These are phyloP conservation scores for Dacryopinax primogenitus DNA, from an alignment of 768 basidiomycete species.

Conservation along the genomic window DNA sequence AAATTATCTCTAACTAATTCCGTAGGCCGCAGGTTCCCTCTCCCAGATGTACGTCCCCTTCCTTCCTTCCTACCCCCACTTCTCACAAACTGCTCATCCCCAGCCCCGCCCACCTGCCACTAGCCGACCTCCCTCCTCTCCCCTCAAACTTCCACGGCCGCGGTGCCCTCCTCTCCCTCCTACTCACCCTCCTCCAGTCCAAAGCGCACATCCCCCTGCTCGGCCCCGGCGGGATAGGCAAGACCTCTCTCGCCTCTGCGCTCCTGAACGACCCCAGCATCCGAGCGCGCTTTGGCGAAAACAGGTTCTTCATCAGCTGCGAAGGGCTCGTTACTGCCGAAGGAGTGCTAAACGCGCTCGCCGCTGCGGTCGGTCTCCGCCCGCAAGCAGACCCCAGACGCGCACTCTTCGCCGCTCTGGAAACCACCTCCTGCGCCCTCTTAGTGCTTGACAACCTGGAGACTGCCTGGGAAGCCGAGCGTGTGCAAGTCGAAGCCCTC, in stretches of 20 bases:
- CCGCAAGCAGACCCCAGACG: conserved; percentile 18
- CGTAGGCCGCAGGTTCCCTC: too few species aligned
- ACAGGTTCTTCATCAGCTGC: conserved; percentile 29
- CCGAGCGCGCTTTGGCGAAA: conserved; percentile 19
- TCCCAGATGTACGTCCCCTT: too few species aligned
- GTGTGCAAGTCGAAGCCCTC: conserved; percentile 21
- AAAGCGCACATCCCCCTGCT: conserved; percentile 19
- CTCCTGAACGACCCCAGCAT: conserved; percentile 23
- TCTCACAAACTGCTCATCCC: too few species aligned
- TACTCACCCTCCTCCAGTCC: too few species aligned
- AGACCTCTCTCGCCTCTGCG: conserved; percentile 29
- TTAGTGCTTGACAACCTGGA: conserved; percentile 34
- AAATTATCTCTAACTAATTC: too few species aligned
- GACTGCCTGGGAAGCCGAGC: conserved; percentile 28
- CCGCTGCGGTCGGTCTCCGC: conserved; percentile 19
- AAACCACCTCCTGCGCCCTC: conserved; percentile 16
- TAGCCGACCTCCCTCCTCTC: too few species aligned
- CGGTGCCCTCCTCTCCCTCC: too few species aligned
- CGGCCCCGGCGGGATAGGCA: conserved; percentile 32
- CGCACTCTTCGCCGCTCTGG: conserved; percentile 18
- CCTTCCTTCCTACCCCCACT: too few species aligned
- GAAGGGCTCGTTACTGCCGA: conserved; percentile 23
- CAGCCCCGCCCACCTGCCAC: too few species aligned
- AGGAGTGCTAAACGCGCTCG: conserved; percentile 24
- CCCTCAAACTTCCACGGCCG: too few species aligned